phyloP scores from a whole-genome alignment of 208 protist genomes.

The Leptomonas pyrrhocoris region DNA sequence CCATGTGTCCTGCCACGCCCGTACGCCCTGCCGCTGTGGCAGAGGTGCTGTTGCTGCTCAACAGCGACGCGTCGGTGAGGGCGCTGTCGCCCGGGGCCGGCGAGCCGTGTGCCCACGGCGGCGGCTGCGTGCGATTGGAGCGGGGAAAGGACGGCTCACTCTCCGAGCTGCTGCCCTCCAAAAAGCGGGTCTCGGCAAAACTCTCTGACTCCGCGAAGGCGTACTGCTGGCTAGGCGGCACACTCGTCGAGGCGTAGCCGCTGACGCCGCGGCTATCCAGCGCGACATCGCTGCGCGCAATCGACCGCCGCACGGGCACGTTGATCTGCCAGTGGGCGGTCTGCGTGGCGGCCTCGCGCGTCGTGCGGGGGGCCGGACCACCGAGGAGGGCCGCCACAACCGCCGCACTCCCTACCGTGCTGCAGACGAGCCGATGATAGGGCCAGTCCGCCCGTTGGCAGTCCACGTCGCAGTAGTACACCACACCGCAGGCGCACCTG shows the following conservation, averaged over 20 bases:
- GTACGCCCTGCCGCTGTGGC: background rate
- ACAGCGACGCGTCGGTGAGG: background rate
- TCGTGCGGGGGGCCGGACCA: constrained; percentile 8
- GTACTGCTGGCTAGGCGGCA: constrained; percentile 3
- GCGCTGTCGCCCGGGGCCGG: background rate
- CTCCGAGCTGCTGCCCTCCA: background rate
- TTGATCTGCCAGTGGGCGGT: constrained; percentile 26
- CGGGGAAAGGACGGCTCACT: background rate
- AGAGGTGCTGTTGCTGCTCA: constrained; percentile 6
- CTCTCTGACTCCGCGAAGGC: constrained; percentile 7
- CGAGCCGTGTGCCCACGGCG: constrained; percentile 11
- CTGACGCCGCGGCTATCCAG: constrained; percentile 5
- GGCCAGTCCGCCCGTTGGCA: constrained; percentile 59
- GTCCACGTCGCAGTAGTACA: constrained; percentile 39
- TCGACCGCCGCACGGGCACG: constrained; percentile 1
- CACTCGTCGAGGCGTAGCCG: constrained; percentile 6
- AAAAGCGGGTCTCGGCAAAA: constrained; percentile 4
- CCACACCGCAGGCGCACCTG: constrained; percentile 42
- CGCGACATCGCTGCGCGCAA: background rate
- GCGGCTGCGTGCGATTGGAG: constrained; percentile 7
- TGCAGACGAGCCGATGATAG: constrained; percentile 29
- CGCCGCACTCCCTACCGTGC: background rate
- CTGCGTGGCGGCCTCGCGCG: constrained; percentile 28
- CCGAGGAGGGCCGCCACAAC: constrained; percentile 14
- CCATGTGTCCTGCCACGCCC: background rate